Percentiles rank a stretch among this genome's conserved stretches.
Evolutionary conservation across 2,329 filamentous ascomycete species (phyloP).

Genomic region (Pestalotiopsis sp.): DNA sequence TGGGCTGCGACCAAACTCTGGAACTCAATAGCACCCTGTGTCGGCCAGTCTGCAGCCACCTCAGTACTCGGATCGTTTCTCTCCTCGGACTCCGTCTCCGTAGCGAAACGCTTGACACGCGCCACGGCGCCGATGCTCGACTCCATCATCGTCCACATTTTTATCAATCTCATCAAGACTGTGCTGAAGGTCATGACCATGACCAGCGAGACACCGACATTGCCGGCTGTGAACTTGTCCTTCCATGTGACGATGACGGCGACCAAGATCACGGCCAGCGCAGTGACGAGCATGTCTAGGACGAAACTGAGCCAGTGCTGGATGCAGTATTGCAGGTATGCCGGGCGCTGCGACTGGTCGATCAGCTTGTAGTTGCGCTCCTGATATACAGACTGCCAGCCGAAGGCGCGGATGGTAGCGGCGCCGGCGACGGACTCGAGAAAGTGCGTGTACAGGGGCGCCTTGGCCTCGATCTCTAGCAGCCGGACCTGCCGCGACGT

Average conservation of each 20-base stretch:
- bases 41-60: constrained; percentile 9
- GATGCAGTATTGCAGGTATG: constrained; percentile 33
- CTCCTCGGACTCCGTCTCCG: constrained; percentile 10
- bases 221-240: constrained; percentile 11
- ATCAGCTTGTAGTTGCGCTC: constrained; percentile 11
- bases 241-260: constrained; percentile 21
- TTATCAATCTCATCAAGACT: constrained; percentile 29
- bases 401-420: constrained; percentile 12
- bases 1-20: background rate
- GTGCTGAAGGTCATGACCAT: constrained; percentile 39
- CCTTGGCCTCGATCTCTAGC: constrained; percentile 23
- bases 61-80: background rate
- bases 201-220: constrained; percentile 37
- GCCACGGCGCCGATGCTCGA: constrained; percentile 27
- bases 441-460: constrained; percentile 34
- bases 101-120: constrained; percentile 6
- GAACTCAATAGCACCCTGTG: background rate
- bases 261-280: constrained; percentile 29
- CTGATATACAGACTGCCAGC: constrained; percentile 8
- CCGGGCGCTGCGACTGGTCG: constrained; percentile 29
- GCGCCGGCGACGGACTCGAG: constrained; percentile 21
- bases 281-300: constrained; percentile 32
- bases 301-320: constrained; percentile 36
- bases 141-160: constrained; percentile 33
- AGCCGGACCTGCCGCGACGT: constrained; percentile 36